Base-by-base conservation (phyloP, 257 asterid genomes). In the Gentiana dahurica region DNA sequence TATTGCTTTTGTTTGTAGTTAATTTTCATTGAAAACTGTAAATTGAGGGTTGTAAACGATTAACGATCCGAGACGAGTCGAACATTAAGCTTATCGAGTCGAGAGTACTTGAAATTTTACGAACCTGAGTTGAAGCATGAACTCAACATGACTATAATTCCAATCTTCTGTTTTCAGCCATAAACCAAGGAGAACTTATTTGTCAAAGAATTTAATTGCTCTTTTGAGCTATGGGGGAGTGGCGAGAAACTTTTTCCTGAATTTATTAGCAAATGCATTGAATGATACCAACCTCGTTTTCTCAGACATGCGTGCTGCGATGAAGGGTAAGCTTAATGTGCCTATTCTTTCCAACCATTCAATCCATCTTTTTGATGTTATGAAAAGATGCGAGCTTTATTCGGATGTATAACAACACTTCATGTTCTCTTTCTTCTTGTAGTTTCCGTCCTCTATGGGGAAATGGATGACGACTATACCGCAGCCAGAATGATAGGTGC, bases 151-250 rank as follows among this genome's bases (percentile, higher is more conserved):
- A 24, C 24, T 24, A 24, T 24, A 24, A 24, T 34, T 62, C 50
- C 69, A 11, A 37, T 55, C 4, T 64, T 68, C 65, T 33, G 66
- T 46, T 73, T 79, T 62, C 87, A 90, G 95, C 70, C 66, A 39
- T 65, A 82, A 68, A 63, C 96, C 97, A 13, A 73, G 66, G 64
- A 78, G 73, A 64, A 60, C 53, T 53, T 57, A 32, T 60, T 73
- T 90, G 2, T 90, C 97, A 6, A 90, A 68, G 67, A 15, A 67
- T 62, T 69, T 90, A 74, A 90, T 84, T 74, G 77, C 95, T 39
- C 89, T 90, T 35, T 65, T 90, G 69, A 74, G 67, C 74, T 84
- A 82, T 65, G 95, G 95, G 41, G 89, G 86, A 53, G 87, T 90
- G 58, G 89, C 94, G 0, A 58, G 47, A 59, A 75, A 60, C 34